phyloP scores from a whole-genome alignment of 768 basidiomycete species.

The Cystofilobasidium ferigula region DNA sequence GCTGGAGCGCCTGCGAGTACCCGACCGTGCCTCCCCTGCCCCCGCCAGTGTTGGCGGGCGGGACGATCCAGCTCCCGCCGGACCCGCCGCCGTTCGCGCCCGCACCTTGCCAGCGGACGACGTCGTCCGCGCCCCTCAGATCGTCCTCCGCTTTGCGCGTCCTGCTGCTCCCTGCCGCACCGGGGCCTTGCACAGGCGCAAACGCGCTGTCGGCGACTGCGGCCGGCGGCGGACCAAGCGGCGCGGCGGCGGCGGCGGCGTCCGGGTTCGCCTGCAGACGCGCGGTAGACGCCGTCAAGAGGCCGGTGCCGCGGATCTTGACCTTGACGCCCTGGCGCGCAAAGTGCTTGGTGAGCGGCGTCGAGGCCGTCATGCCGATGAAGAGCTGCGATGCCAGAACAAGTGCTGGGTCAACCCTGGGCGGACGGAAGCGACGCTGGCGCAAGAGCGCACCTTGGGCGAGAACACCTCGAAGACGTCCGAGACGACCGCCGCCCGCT shows the following conservation, averaged over 20 bases:
- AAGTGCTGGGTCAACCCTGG: not conserved
- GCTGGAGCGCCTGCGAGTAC: too few species aligned
- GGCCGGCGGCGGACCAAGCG: not conserved
- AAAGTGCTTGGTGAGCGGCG: constrained; percentile 37
- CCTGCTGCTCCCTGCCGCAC: not conserved
- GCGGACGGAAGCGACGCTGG: not conserved
- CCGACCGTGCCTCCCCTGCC: too few species aligned
- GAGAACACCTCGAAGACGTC: constrained; percentile 39
- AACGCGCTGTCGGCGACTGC: not conserved
- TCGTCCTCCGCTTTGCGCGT: constrained; percentile 1
- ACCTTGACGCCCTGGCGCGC: constrained; percentile 39
- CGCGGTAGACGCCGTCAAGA: not conserved
- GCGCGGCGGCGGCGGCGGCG: not conserved
- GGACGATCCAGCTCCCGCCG: not conserved
- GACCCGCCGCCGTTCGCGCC: not conserved
- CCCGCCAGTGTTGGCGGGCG: too few species aligned
- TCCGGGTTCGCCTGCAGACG: not conserved
- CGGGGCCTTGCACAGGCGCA: too few species aligned
- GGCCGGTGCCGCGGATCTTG: constrained; percentile 31
- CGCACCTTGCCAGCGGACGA: not conserved
- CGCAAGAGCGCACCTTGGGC: constrained; percentile 31
- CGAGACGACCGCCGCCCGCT: constrained; percentile 31
- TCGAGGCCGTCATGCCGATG: constrained; percentile 38
- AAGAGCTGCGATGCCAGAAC: constrained; percentile 24
- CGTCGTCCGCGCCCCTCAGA: not conserved